These are phyloP conservation scores for Alternaria sp. DNA, from an alignment of 2,329 filamentous ascomycete genomes.

Conservation along the genomic window DNA sequence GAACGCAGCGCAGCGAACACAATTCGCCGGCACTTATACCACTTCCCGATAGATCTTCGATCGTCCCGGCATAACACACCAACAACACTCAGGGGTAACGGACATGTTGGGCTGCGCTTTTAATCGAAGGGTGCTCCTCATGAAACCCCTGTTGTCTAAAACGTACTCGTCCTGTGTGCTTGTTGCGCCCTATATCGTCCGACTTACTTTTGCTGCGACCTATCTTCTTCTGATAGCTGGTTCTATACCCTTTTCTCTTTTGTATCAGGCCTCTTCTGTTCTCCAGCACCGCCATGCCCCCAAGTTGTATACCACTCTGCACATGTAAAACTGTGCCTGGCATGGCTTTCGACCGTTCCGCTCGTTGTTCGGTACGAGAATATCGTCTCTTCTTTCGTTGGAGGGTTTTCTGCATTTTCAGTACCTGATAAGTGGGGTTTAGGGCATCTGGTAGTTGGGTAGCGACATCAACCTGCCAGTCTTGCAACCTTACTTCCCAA, in stretches of 20 bases:
- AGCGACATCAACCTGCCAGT: background rate
- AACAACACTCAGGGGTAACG: slow-evolving; percentile 1
- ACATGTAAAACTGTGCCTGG: background rate
- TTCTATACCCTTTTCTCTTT: slow-evolving; percentile 19
- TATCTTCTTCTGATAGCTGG: slow-evolving; percentile 14
- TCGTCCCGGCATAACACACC: background rate
- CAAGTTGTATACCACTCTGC: background rate
- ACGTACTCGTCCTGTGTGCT: background rate
- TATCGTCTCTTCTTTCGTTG: background rate
- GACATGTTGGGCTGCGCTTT: background rate
- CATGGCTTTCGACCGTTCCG: background rate
- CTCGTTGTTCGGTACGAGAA: background rate
- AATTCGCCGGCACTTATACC: slow-evolving; percentile 32
- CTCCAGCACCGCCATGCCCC: background rate
- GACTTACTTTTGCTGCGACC: slow-evolving; percentile 6
- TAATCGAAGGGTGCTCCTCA: background rate
- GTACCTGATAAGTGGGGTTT: background rate
- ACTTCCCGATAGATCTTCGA: slow-evolving; percentile 26
- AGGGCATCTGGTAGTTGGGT: background rate
- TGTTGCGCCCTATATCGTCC: background rate
- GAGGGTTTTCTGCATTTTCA: background rate
- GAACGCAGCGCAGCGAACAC: slow-evolving; percentile 24
- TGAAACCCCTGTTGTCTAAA: background rate
- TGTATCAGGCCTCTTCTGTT: slow-evolving; percentile 1
- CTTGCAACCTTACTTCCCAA: background rate